Percentiles rank a stretch among this genome's conserved stretches.
These are phyloP conservation scores for Sodiomyces alkalinus DNA, from an alignment of 2,329 filamentous ascomycete species.

Conservation along the genomic window DNA sequence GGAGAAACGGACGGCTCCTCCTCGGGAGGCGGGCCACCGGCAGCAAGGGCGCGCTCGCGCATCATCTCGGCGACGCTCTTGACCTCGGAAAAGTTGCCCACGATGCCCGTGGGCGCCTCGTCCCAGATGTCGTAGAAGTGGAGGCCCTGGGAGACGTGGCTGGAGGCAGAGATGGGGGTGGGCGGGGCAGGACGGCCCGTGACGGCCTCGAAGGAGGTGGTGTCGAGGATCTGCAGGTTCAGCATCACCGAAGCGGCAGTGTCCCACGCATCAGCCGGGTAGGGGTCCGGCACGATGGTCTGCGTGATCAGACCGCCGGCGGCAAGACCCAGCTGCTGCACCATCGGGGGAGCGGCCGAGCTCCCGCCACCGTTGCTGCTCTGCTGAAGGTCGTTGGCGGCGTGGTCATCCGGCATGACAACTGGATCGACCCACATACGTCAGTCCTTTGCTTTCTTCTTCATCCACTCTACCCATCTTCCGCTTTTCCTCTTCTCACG, in stretches of 20 bases:
- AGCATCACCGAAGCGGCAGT: conserved; percentile 12
- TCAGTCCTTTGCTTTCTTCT: too few species aligned
- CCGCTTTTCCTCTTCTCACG: too few species aligned
- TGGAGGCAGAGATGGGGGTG: conserved; percentile 17
- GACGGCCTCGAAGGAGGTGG: conserved; percentile 15
- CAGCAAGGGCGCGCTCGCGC: conserved; percentile 4
- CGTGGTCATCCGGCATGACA: too few species aligned
- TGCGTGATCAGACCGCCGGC: conserved; percentile 25
- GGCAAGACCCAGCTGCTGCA: conserved; percentile 18
- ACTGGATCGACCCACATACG: too few species aligned
- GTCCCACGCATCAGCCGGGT: conserved; percentile 15
- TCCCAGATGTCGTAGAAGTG: conserved; percentile 20
- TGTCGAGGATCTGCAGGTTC: conserved; percentile 24
- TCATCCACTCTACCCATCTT: too few species aligned
- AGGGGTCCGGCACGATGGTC: conserved; percentile 16
- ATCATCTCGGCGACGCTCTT: conserved; percentile 9
- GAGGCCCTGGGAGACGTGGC: conserved; percentile 16
- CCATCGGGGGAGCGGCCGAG: too few species aligned
- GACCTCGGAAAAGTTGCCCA: conserved; percentile 7
- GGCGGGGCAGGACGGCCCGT: conserved; percentile 18
- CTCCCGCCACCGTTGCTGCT: too few species aligned
- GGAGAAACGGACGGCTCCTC: too few species aligned
- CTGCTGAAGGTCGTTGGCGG: too few species aligned
- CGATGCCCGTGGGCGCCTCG: conserved; percentile 7
- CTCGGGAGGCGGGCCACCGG: conserved; percentile 2